Evolutionary conservation across 2,329 filamentous ascomycete species (phyloP).

Genomic region (Colletotrichum truncatum): DNA sequence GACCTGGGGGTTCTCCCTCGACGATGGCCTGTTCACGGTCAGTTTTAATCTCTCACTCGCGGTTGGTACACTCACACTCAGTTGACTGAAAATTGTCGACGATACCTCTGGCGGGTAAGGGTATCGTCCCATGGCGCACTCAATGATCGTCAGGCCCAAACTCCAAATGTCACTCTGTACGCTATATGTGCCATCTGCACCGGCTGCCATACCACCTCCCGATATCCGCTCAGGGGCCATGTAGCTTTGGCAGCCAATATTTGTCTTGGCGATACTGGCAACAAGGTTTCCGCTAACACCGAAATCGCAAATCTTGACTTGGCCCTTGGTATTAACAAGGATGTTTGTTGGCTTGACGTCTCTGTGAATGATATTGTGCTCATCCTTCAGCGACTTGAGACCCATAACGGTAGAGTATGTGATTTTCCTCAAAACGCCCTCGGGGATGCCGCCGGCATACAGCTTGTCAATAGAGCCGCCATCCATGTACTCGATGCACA

Average conservation of each 20-base stretch:
- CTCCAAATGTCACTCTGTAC: slow-evolving; percentile 99
- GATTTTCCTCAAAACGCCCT: slow-evolving; percentile 88
- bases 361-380: slow-evolving; percentile 98
- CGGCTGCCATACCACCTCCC: slow-evolving; percentile 80
- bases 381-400: slow-evolving; percentile 92
- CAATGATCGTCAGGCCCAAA: slow-evolving; percentile 91
- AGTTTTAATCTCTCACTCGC: slow-evolving; percentile 17
- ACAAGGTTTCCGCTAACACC: slow-evolving; percentile 97
- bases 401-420: slow-evolving; percentile 90
- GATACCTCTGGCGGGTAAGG: slow-evolving; percentile 98
- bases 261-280: slow-evolving; percentile 97
- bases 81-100: slow-evolving; percentile 97
- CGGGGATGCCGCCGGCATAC: slow-evolving; percentile 89
- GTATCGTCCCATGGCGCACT: slow-evolving; percentile 93
- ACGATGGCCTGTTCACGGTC: slow-evolving; percentile 81
- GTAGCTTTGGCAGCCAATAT: slow-evolving; percentile 98
- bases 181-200: slow-evolving; percentile 88
- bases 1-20: slow-evolving; percentile 91
- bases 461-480: slow-evolving; percentile 97
- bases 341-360: slow-evolving; percentile 99
- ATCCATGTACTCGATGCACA: slow-evolving; percentile 99
- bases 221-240: slow-evolving; percentile 98
- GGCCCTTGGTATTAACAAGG: slow-evolving; percentile 85
- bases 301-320: slow-evolving; percentile 99
- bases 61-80: slow-evolving; percentile 76